Conservation (phyloP, 345 rosid species). For the Excoecaria cochinchinensis region DNA sequence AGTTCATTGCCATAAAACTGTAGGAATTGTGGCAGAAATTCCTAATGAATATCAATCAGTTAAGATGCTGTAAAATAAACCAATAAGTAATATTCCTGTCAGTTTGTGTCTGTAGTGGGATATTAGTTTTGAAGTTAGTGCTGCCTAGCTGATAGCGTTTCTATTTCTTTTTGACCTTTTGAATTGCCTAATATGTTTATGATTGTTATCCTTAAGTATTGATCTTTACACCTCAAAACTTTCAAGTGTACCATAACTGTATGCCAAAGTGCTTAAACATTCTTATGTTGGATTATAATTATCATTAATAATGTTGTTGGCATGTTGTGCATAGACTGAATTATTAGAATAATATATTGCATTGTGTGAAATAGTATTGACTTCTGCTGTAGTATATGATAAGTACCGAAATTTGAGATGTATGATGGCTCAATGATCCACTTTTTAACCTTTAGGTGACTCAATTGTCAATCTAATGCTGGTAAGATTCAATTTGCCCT, state of each 20-base stretch:
- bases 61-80: too few relatives aligned
- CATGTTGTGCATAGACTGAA: background rate
- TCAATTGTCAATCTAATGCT: constrained; percentile 1
- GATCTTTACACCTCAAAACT: too few relatives aligned
- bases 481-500: constrained; percentile 6
- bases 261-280: background rate
- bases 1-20: too few relatives aligned
- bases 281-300: background rate
- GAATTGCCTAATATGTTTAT: too few relatives aligned
- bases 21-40: too few relatives aligned
- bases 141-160: too few relatives aligned
- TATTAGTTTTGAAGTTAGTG: too few relatives aligned
- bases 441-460: background rate
- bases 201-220: too few relatives aligned
- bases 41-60: too few relatives aligned
- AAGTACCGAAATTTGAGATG: background rate
- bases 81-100: too few relatives aligned
- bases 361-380: background rate
- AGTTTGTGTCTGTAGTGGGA: too few relatives aligned
- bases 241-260: constrained; percentile 2
- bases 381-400: background rate
- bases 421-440: background rate
- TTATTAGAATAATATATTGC: background rate
- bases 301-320: background rate
- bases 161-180: too few relatives aligned